Conservation (phyloP, 2,329 filamentous ascomycete species). For the Pleoardoris graminearum region DNA sequence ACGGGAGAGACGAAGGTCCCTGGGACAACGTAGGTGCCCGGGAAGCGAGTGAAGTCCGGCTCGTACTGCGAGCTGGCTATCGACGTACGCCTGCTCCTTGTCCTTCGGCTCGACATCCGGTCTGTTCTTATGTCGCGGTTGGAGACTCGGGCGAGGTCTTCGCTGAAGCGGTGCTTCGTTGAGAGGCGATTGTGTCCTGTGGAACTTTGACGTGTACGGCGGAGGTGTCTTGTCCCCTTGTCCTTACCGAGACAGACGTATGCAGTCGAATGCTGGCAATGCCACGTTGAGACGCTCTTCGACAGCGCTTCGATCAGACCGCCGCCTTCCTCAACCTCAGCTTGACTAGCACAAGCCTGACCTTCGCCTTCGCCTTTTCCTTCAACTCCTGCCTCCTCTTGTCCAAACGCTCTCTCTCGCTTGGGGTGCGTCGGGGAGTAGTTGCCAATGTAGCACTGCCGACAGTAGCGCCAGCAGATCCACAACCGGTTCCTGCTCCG, state of each 20-base stretch:
- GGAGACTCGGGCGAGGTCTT: neutral
- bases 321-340: neutral
- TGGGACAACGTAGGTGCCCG: conserved; percentile 29
- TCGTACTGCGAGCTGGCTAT: neutral
- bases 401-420: neutral
- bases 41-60: conserved; percentile 24
- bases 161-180: neutral
- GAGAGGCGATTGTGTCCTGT: neutral
- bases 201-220: too few species aligned
- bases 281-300: too few species aligned
- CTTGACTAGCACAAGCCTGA: neutral
- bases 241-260: too few species aligned
- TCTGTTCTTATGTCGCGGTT: neutral
- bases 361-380: neutral
- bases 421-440: too few species aligned
- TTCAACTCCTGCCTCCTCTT: conserved; percentile 3
- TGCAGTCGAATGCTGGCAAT: too few species aligned
- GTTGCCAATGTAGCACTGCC: too few species aligned
- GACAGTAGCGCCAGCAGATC: too few species aligned
- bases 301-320: neutral
- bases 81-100: neutral
- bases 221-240: too few species aligned
- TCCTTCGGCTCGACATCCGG: conserved; percentile 3
- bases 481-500: neutral
- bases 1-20: conserved; percentile 22